Evolutionary conservation across 768 basidiomycete species (phyloP).

Genomic region (Termitomyces sp.): DNA sequence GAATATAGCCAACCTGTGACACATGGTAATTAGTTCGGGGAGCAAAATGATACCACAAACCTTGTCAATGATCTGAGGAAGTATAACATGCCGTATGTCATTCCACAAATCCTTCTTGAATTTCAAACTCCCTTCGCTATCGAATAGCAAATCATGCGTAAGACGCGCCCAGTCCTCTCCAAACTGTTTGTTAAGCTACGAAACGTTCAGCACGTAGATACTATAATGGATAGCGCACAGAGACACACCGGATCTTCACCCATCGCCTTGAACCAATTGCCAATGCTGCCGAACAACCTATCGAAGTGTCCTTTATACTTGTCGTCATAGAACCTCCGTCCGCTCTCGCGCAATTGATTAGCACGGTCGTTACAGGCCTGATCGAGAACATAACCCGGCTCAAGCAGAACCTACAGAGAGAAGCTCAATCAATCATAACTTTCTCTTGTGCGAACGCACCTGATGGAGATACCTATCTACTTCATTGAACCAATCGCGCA

Average conservation of each 20-base stretch:
- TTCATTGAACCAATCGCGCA: slow-evolving; percentile 66
- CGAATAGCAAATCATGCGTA: slow-evolving; percentile 79
- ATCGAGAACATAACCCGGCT: slow-evolving; percentile 84
- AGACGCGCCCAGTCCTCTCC: slow-evolving; percentile 80
- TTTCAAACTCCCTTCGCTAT: slow-evolving; percentile 73
- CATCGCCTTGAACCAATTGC: slow-evolving; percentile 81
- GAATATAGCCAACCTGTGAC: slow-evolving; percentile 65
- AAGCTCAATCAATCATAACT: neutral
- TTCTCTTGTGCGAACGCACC: slow-evolving; percentile 24
- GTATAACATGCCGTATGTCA: slow-evolving; percentile 78
- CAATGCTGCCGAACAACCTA: slow-evolving; percentile 61
- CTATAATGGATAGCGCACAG: neutral
- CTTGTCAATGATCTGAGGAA: slow-evolving; percentile 73
- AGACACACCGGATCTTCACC: slow-evolving; percentile 65
- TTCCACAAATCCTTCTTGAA: slow-evolving; percentile 90
- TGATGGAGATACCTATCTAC: slow-evolving; percentile 64
- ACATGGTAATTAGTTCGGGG: no score
- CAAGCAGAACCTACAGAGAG: slow-evolving; percentile 51
- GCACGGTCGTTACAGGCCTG: slow-evolving; percentile 67
- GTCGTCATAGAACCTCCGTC: slow-evolving; percentile 71
- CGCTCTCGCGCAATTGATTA: slow-evolving; percentile 56
- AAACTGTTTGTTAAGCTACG: slow-evolving; percentile 64
- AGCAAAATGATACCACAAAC: slow-evolving; percentile 27
- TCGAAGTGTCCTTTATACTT: slow-evolving; percentile 74
- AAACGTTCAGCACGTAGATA: neutral